Base-by-base conservation (phyloP, 1,139 yeast species). In the Hyphopichia burtonii region DNA sequence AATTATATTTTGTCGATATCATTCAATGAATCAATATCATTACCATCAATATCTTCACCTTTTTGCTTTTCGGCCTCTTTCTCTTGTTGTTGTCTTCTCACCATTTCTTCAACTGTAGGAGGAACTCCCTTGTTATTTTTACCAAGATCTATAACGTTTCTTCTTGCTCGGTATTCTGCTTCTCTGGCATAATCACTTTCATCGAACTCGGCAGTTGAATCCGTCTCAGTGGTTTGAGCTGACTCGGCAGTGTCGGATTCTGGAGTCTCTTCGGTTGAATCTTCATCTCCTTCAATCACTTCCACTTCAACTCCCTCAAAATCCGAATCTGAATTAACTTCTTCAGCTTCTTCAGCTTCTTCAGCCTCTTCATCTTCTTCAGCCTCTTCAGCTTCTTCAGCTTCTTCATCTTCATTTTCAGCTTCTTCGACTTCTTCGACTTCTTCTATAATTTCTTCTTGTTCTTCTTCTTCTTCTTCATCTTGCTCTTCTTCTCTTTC, bases 111-210 rank as follows among this genome's bases (percentile, higher is more conserved):
- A 10, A 25, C 28, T 8, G 7, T 25, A 25, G 28, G 28, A 10
- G 28, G 28, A 9, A 25, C 12, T 11, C 28, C 28, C n/a, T 25
- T 8, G n/a, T 8, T 7, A 8, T 25, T 8, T 12, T 25, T 25
- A 25, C 28, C 28, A 7, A 25, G 12, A 8, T 25, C n/a, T 11
- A 8, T 25, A 10, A 25, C 28, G 12, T 11, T 25, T 25, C 11
- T 5, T 25, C 28, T 22, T 14, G 20, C 32, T 38, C 31, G 43
- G 19, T 48, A 52, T 4, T 41, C 40, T 18, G 45, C 28, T 25
- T 9, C n/a, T 25, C 11, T 25, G 12, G 28, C 28, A 4, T 32
- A 7, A 14, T 45, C 50, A 15, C 33, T n/a, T n/a, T n/a, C n/a
- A n/a, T n/a, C n/a, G n/a, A n/a, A n/a, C n/a, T n/a, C n/a, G n/a